phyloP scores from a whole-genome alignment of 1,284 basidiomycete genomes.

The Gomphus bonarii region DNA sequence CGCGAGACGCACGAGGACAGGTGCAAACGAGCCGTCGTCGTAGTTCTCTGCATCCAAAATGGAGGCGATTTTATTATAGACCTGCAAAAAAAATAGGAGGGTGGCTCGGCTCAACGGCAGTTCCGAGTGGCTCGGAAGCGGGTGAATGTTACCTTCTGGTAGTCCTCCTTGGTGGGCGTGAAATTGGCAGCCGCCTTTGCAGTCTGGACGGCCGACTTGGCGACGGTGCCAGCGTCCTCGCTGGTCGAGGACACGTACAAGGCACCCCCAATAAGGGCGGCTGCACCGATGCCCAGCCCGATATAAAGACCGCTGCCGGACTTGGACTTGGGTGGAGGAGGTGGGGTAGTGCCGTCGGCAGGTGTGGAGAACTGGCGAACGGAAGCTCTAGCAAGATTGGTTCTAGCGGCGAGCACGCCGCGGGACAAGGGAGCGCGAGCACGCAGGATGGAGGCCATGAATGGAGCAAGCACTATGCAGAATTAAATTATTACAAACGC shows the following conservation, averaged over 20 bases:
- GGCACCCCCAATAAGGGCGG: constrained; percentile 36
- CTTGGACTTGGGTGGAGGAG: constrained; percentile 16
- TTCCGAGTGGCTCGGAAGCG: background rate
- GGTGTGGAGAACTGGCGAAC: constrained; percentile 4
- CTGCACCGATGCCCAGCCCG: constrained; percentile 36
- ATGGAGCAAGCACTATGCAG: too few species aligned
- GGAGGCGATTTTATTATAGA: constrained; percentile 81
- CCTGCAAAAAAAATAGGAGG: constrained; percentile 29
- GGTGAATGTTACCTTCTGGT: constrained; percentile 59
- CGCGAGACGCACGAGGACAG: constrained; percentile 86
- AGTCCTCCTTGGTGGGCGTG: constrained; percentile 67
- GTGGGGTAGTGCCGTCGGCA: constrained; percentile 14
- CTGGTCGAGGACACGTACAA: constrained; percentile 41
- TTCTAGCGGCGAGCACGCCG: constrained; percentile 3
- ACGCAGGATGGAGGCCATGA: constrained; percentile 8
- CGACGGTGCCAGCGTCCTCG: constrained; percentile 37
- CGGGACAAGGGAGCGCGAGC: background rate
- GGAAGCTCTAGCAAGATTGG: background rate
- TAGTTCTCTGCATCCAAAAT: constrained; percentile 58
- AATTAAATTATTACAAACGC: background rate
- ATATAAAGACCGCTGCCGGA: constrained; percentile 45
- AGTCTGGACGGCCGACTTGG: constrained; percentile 48
- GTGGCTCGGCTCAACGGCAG: too few species aligned
- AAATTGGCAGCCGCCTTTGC: constrained; percentile 56
- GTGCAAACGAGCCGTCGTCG: constrained; percentile 80